These are phyloP conservation scores for Talaromyces albobiverticillius DNA, from an alignment of 2,329 filamentous ascomycete species.

Conservation along the genomic window DNA sequence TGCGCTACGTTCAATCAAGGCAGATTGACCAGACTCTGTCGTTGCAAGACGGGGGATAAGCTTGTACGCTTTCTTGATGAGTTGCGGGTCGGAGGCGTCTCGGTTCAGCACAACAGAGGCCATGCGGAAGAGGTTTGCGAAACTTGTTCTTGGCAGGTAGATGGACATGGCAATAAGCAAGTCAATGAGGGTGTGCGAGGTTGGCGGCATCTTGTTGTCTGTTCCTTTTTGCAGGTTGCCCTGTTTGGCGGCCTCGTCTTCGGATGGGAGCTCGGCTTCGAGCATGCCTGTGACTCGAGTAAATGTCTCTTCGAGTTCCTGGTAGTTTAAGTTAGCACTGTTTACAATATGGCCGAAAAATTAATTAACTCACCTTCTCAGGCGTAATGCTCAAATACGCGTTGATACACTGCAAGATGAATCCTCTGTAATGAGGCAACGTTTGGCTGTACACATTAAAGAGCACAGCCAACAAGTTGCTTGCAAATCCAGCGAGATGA, in stretches of 20 bases:
- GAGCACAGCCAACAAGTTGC: conserved; percentile 90
- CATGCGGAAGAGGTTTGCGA: conserved; percentile 79
- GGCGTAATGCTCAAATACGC: conserved; percentile 88
- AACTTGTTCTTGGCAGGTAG: conserved; percentile 85
- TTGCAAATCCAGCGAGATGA: conserved; percentile 75
- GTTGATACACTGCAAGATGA: conserved; percentile 92
- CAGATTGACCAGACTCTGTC: conserved; percentile 72
- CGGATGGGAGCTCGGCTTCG: conserved; percentile 63
- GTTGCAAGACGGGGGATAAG: conserved; percentile 86
- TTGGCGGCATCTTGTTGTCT: conserved; percentile 79
- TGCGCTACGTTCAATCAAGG: conserved; percentile 68
- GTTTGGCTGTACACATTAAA: conserved; percentile 99
- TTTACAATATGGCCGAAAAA: conserved; percentile 5
- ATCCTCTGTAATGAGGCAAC: conserved; percentile 83
- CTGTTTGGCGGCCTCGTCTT: conserved; percentile 63
- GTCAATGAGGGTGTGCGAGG: conserved; percentile 93
- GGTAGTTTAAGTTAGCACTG: conserved; percentile 14
- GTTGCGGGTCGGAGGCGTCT: conserved; percentile 67
- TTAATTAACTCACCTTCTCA: conserved; percentile 42
- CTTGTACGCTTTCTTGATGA: conserved; percentile 99
- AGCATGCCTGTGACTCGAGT: conserved; percentile 82
- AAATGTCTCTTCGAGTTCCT: conserved; percentile 84
- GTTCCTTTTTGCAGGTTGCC: conserved; percentile 61
- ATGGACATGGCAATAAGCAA: conserved; percentile 93
- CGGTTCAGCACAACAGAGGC: conserved; percentile 78